Evolutionary conservation across 164 flowering plant species (phyloP).

Genomic region (Santalum album): DNA sequence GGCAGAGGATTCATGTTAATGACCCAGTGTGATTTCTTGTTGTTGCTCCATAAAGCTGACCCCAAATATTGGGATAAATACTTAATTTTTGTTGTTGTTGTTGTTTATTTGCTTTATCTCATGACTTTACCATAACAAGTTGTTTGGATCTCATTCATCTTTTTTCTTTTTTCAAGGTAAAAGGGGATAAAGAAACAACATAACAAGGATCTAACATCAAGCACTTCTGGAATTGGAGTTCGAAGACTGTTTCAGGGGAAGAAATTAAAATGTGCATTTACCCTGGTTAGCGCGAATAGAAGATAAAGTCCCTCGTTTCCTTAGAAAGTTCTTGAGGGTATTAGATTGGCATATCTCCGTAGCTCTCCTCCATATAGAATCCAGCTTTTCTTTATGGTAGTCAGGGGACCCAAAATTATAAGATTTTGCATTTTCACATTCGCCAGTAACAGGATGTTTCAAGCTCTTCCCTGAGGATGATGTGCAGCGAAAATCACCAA

Average conservation of each 20-base stretch:
- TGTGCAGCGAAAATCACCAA: constrained; percentile 41
- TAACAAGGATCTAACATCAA: too few species aligned
- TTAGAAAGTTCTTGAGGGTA: constrained; percentile 47
- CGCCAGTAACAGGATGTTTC: constrained; percentile 27
- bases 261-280: constrained; percentile 15
- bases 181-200: too few species aligned
- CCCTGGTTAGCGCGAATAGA: constrained; percentile 62
- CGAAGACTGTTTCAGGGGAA: background rate
- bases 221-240: too few species aligned
- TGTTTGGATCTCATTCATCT: too few species aligned
- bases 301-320: constrained; percentile 55
- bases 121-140: too few species aligned
- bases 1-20: too few species aligned
- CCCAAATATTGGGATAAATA: too few species aligned
- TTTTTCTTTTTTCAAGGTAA: too few species aligned
- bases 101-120: too few species aligned
- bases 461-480: constrained; percentile 36
- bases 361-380: constrained; percentile 56
- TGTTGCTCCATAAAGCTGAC: too few species aligned
- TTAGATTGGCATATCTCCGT: constrained; percentile 47
- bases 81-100: too few species aligned
- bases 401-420: constrained; percentile 17
- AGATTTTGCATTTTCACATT: constrained; percentile 20
- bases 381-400: constrained; percentile 34
- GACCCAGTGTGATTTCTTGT: too few species aligned